Evolutionary conservation across 2,329 filamentous ascomycete genomes (phyloP), one percentile per base, ranked within the genome.

Genomic region (Fusarium phyllophilum): DNA sequence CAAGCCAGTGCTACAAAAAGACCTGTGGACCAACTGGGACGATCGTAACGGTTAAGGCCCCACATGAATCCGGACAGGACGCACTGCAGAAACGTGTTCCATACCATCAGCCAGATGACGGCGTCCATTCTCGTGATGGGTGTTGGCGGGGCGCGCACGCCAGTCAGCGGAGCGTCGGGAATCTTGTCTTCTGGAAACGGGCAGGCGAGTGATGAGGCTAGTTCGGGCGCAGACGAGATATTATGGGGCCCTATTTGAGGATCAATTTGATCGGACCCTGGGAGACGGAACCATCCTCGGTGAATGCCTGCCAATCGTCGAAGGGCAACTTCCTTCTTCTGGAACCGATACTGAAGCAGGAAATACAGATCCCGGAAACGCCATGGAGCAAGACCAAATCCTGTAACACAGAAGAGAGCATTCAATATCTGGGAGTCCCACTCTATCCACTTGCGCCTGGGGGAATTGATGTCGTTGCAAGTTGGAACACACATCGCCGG

Each of bases 341-440:
- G 66, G 1, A 92, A 56, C 31, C 93, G 87, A 83, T 88, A 96
- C 77, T 88, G 86, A 55, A 93, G 81, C 39, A 95, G 85, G 79
- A 90, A 94, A 80, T 92, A 96, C 15, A 94, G 83, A 79, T 97
- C 94, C 38, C 94, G 87, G 75, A 95, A 93, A 38, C 94, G 89
- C 94, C 94, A 97, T 0, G 94, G 94, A 3, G 93, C 91, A 18
- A 96, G 86, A 0, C 94, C 94, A 74, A 97, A 96, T 3, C 92
- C 94, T 3, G 94, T 96, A 12, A 97, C 91, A 82, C 94, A 96
- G 86, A 97, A 97, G 3, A 97, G 88, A 0, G 88, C 92, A 78
- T 95, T 97, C 10, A 83, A 75, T 66, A 97, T 92, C 79, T 97
- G 94, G 3, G 92, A 93, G 80, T 95, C 93, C 77, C 90, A 92